Percentiles rank a stretch among this genome's conserved stretches.
These are phyloP conservation scores for Crithidia thermophila DNA, from an alignment of 208 protist species.

Conservation along the genomic window DNA sequence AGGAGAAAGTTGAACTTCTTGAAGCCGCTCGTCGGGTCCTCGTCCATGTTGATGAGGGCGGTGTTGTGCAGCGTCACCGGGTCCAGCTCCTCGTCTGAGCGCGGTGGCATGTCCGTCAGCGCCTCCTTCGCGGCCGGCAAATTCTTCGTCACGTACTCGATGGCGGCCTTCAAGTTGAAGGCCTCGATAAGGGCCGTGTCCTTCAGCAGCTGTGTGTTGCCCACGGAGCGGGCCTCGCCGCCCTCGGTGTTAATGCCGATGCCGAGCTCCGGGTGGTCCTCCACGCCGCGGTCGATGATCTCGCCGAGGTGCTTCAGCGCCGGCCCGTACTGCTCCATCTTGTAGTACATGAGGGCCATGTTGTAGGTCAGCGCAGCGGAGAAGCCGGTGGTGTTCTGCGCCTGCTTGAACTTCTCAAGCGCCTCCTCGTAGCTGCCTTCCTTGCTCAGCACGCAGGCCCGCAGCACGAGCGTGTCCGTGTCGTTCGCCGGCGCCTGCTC, in stretches of 20 bases:
- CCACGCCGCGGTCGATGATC: conserved; percentile 96
- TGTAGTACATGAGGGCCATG: conserved; percentile 96
- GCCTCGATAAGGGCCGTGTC: conserved; percentile 97
- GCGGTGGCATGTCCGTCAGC: conserved; percentile 97
- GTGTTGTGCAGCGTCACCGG: conserved; percentile 98
- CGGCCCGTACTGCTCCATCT: conserved; percentile 94
- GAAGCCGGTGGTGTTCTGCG: conserved; percentile 89
- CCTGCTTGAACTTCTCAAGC: conserved; percentile 93
- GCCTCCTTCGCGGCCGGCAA: conserved; percentile 91
- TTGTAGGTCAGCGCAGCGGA: conserved; percentile 96
- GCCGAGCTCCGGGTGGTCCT: conserved; percentile 95
- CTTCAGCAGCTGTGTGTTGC: conserved; percentile 95
- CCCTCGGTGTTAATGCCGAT: conserved; percentile 94
- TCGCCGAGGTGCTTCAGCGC: conserved; percentile 95
- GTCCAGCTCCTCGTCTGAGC: conserved; percentile 96
- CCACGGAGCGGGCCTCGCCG: conserved; percentile 94
- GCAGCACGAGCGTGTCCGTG: conserved; percentile 87
- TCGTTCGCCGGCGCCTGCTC: conserved; percentile 85
- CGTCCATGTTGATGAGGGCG: conserved; percentile 97
- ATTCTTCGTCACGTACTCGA: conserved; percentile 96
- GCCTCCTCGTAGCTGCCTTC: conserved; percentile 95
- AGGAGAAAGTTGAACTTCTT: conserved; percentile 97
- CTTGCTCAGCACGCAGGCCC: conserved; percentile 90
- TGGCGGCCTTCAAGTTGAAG: conserved; percentile 98
- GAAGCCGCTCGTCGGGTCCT: conserved; percentile 94